Conservation (phyloP, 768 basidiomycete genomes). For the Phlebiopsis flavidoalba region DNA sequence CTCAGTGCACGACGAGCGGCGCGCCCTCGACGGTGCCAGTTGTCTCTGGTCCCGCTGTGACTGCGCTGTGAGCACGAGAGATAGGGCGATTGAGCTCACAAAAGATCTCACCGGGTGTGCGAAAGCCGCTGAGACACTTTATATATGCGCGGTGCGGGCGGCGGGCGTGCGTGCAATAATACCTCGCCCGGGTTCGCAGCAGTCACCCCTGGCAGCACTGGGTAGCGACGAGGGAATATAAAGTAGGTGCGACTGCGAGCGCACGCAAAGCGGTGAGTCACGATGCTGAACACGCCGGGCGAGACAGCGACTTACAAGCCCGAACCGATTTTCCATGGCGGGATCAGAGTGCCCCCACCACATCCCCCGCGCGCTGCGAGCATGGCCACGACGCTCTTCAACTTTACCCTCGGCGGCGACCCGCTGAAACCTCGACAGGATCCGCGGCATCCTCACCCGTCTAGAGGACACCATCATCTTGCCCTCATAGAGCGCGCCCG, state of each 20-base stretch:
- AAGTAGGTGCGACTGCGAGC: neutral
- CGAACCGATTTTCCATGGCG: neutral
- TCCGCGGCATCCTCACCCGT: constrained; percentile 79
- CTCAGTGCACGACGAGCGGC: neutral
- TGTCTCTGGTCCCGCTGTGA: neutral
- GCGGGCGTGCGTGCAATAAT: neutral
- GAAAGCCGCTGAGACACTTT: neutral
- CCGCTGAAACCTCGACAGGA: constrained; percentile 85
- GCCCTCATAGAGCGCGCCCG: constrained; percentile 92
- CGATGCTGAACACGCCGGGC: neutral
- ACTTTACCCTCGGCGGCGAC: constrained; percentile 65
- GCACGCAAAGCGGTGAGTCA: neutral
- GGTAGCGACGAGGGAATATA: neutral
- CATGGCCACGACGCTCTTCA: constrained; percentile 36
- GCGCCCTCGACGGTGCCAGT: neutral
- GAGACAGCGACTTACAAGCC: neutral
- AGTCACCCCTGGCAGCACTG: neutral
- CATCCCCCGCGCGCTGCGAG: neutral
- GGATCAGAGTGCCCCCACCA: neutral
- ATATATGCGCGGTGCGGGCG: neutral
- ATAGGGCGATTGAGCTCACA: neutral
- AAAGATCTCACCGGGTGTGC: neutral
- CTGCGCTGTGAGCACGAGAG: neutral
- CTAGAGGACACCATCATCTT: constrained; percentile 99
- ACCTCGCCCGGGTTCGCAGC: neutral